phyloP scores from a whole-genome alignment of 2,329 filamentous ascomycete species.

The Phialophora verrucosa region DNA sequence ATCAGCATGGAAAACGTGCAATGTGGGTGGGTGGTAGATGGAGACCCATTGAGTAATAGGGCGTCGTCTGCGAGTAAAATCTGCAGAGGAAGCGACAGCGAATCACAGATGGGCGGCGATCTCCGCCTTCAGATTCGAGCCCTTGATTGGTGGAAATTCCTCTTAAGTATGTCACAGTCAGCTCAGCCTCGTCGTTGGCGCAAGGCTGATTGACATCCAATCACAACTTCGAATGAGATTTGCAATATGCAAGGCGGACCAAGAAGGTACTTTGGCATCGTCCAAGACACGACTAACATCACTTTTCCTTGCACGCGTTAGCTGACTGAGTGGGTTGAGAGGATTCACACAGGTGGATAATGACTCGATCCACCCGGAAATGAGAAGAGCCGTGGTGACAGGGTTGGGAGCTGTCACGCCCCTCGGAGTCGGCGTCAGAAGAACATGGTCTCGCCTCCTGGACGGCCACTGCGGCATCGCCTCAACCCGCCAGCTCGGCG shows the following conservation, averaged over 20 bases:
- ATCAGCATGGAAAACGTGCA: not conserved
- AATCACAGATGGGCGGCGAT: slow-evolving; percentile 8
- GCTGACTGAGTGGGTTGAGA: not conserved
- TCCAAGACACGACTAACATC: not conserved
- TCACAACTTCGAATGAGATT: no score
- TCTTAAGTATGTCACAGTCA: not conserved
- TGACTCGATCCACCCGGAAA: slow-evolving; percentile 23
- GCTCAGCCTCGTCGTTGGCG: no score
- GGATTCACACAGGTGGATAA: not conserved
- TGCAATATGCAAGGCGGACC: no score
- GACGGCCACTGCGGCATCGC: slow-evolving; percentile 80
- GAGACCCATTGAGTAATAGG: slow-evolving; percentile 11
- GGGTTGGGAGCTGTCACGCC: slow-evolving; percentile 83
- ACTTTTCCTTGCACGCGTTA: not conserved
- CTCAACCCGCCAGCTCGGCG: slow-evolving; percentile 68
- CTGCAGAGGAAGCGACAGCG: not conserved
- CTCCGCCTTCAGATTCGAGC: not conserved
- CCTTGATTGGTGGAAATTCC: slow-evolving; percentile 7
- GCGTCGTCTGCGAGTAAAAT: not conserved
- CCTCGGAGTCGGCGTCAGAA: slow-evolving; percentile 76
- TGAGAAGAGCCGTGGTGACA: slow-evolving; percentile 77
- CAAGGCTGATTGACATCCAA: no score
- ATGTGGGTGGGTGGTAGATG: not conserved
- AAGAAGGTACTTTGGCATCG: not conserved
- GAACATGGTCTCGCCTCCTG: slow-evolving; percentile 80